Base-by-base conservation (phyloP, 2,329 filamentous ascomycete species). In the Colletotrichum orbiculare region DNA sequence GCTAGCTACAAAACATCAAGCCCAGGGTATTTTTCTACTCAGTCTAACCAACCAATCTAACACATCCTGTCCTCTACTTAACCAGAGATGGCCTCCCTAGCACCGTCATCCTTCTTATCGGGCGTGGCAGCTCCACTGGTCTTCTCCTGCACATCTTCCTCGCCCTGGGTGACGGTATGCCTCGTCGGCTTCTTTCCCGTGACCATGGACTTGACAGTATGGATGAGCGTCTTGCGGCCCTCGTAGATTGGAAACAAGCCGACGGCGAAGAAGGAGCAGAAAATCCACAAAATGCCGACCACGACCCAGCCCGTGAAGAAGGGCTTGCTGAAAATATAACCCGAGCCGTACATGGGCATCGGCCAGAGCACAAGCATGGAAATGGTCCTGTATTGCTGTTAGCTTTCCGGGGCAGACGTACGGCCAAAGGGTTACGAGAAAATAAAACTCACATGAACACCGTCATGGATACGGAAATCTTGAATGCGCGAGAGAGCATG, bases 291-390 rank as follows among this genome's bases (percentile, higher is more conserved):
- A 59, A 96, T 91, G 9, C 90, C 91, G 8, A 93, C 87, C 1
- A 87, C 83, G 10, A 94, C 87, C 91, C 91, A 95, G 49, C 91
- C 91, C 0, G 91, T 92, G 78, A 95, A 96, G 82, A 96, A 96
- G 33, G 83, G 83, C 81, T 92, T 91, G 76, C 85, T 89, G 78
- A 96, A 96, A 58, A 97, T 85, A 74, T 97, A 97, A 1, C 86
- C 86, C 0, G 85, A 84, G 10, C 93, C 94, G 73, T 96, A 97
- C 88, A 97, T 89, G 1, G 94, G 94, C 85, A 97, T 95, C 0
- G 94, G 94, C 93, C 94, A 97, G 13, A 97, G 85, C 2, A 97
- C 83, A 0, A 97, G 81, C 60, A 97, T 82, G 0, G 87, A 84
- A 0, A 97, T 66, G 0, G 92, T 91, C 80, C 71, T 57, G 15